Evolutionary conservation across 345 rosid species (phyloP), one percentile per base, ranked within the genome.

Genomic region (Geranium brycei): DNA sequence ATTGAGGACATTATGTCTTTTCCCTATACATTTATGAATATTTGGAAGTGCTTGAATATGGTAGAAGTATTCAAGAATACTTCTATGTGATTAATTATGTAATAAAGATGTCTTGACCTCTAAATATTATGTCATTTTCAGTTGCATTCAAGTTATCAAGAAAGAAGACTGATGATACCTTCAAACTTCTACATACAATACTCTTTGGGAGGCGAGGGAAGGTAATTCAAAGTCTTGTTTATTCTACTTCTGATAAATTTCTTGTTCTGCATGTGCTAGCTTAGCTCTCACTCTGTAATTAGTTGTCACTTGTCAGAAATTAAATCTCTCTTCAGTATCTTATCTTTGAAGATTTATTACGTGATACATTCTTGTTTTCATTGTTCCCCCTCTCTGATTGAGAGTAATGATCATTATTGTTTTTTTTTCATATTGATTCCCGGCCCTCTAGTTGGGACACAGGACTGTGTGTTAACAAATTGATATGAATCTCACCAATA

Each of bases 151-250:
- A 85, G 78, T 70, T 91, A 71, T 72, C 89, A 62, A 79, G 87
- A 77, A 82, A 72, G 82, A 92, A 92, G 86, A 71, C 71, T 40
- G 98, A 89, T 68, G 95, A 89, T 66, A 71, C 84, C 66, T 75
- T 87, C 65, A 92, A 81, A 75, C 69, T 77, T 80, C 86, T 92
- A 51, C 98, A 92, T 67, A 60, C 79, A 30, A 77, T 89, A 75
- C 85, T 89, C 6, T 92, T 75, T 78, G 88, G 87, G 64, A 85
- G 86, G 79, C 87, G 96, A 75, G 96, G 87, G 41, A 92, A 87
- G 85, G 98, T 91, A 73, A 73, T 68, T 18, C 18, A 63, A 40
- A 57, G 58, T 32, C 51, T 30, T 56, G n/a, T 19, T n/a, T 17
- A 64, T 64, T 67, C 13, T 51, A 40, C 40, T 0, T 63, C 17